Evolutionary conservation across 148 eudicot species (phyloP), one percentile per base, ranked within the genome.

Genomic region (Chenopodium formosanum): DNA sequence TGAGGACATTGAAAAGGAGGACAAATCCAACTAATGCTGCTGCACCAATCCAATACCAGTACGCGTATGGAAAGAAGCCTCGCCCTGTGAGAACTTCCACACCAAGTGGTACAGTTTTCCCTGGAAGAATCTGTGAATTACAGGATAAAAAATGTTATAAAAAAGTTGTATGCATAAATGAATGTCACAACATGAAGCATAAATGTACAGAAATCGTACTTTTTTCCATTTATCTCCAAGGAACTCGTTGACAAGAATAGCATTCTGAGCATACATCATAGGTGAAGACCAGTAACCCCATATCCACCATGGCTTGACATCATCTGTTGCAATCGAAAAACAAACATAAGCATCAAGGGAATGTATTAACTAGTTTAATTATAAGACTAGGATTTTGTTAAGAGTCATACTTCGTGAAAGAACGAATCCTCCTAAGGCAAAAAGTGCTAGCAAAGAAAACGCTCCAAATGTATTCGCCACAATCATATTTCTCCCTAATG

Each of bases 231-330:
- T 86, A 40, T 89, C 74, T 37, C 98, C 98, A 13, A 83, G 88
- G 82, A 94, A 89, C 81, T 94, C 98, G 76, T 94, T 94, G 76
- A 88, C 92, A 72, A 83, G 65, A 11, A 94, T 40, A 46, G 93
- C 94, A 78, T 83, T 90, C 67, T 88, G 89, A 64, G 86, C 94
- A 83, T 94, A 94, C 96, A 91, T 94, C 87, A 94, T 19, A 3
- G 98, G 96, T 40, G 98, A 94, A 9, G 83, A 27, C 92, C 93
- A 94, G 77, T 89, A 94, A 78, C 93, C 98, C 95, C 98, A 92
- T 75, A 82, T 79, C 98, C 98, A 94, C 94, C 98, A 94, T 48
- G 82, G 80, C 86, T 87, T 88, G 56, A 94, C 81, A 46, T 88
- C 20, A 2, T 81, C 96, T 94, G 88, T 76, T 70, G 52, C 70